These are phyloP conservation scores for Brassica incana DNA, from an alignment of 345 rosid genomes.

Conservation along the genomic window DNA sequence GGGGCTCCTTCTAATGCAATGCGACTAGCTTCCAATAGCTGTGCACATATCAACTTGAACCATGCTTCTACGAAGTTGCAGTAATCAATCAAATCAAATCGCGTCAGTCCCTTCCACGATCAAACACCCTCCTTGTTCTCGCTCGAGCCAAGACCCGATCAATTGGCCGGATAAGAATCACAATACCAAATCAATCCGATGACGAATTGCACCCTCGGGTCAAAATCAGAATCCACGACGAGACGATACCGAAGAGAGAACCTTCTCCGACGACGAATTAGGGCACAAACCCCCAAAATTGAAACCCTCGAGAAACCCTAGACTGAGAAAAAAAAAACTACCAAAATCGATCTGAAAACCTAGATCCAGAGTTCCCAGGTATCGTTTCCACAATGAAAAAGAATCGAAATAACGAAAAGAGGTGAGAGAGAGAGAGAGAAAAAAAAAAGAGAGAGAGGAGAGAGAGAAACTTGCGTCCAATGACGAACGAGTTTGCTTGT, in stretches of 20 bases:
- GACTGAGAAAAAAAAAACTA: conserved; percentile 21
- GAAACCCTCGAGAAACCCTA: conserved; percentile 44
- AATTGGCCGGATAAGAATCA: conserved; percentile 12
- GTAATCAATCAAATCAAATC: too few relatives aligned
- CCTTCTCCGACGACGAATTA: not conserved
- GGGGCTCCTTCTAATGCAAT: conserved; percentile 47
- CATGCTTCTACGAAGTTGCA: too few relatives aligned
- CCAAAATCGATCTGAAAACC: conserved; percentile 41
- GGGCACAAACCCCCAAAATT: conserved; percentile 9
- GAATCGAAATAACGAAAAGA: conserved; percentile 14
- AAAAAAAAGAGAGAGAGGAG: not conserved
- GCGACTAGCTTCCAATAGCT: conserved; percentile 44
- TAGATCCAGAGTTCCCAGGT: conserved; percentile 42
- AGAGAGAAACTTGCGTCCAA: not conserved
- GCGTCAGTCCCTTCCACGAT: conserved; percentile 4
- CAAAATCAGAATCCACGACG: conserved; percentile 1
- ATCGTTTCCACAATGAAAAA: not conserved
- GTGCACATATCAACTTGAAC: conserved; percentile 40
- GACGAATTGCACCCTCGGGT: not conserved
- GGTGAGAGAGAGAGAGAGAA: not conserved
- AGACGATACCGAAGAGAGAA: conserved; percentile 1
- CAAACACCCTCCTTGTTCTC: not conserved
- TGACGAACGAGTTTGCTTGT: conserved; percentile 28
- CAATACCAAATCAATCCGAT: conserved; percentile 12
- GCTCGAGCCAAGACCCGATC: not conserved